phyloP scores from a whole-genome alignment of 2,329 filamentous ascomycete species.

The Monosporascus sp. region DNA sequence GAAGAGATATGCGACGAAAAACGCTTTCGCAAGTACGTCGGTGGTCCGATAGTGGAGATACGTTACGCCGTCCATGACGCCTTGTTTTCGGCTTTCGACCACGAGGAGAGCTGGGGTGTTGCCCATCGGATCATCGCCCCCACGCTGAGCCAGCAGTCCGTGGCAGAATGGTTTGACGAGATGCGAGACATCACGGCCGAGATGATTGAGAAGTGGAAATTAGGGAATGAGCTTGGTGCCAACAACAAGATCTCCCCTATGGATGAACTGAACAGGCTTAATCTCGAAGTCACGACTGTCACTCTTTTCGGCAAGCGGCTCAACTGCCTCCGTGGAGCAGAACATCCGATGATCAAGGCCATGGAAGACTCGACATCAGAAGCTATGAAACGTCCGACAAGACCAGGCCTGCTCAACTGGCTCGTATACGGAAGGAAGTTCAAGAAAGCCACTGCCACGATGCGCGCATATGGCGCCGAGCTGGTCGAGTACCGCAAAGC shows the following conservation, averaged over 20 bases:
- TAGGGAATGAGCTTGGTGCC: constrained; percentile 18
- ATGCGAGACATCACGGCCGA: constrained; percentile 45
- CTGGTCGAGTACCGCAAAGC: constrained; percentile 52
- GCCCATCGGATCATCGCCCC: constrained; percentile 49
- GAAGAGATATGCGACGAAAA: constrained; percentile 46
- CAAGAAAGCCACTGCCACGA: constrained; percentile 44
- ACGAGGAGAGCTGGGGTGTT: constrained; percentile 45
- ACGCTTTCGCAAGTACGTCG: constrained; percentile 50
- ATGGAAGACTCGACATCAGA: constrained; percentile 53
- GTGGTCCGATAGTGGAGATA: constrained; percentile 48
- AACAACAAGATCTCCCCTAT: constrained; percentile 40
- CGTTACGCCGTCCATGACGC: constrained; percentile 43
- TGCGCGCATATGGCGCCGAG: constrained; percentile 51
- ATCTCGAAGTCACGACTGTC: constrained; percentile 45
- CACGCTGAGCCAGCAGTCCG: constrained; percentile 28
- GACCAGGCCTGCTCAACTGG: constrained; percentile 47
- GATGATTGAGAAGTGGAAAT: constrained; percentile 45
- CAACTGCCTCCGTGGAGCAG: constrained; percentile 39
- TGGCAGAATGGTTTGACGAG: constrained; percentile 37
- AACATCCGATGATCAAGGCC: constrained; percentile 44
- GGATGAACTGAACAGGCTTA: constrained; percentile 46
- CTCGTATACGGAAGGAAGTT: constrained; percentile 49
- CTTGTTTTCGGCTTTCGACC: constrained; percentile 47
- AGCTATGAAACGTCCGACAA: constrained; percentile 48
- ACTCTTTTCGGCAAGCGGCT: constrained; percentile 48